Evolutionary conservation across 2,329 filamentous ascomycete genomes (phyloP), one percentile per base, ranked within the genome.

Genomic region (Calonectria henricotiae): DNA sequence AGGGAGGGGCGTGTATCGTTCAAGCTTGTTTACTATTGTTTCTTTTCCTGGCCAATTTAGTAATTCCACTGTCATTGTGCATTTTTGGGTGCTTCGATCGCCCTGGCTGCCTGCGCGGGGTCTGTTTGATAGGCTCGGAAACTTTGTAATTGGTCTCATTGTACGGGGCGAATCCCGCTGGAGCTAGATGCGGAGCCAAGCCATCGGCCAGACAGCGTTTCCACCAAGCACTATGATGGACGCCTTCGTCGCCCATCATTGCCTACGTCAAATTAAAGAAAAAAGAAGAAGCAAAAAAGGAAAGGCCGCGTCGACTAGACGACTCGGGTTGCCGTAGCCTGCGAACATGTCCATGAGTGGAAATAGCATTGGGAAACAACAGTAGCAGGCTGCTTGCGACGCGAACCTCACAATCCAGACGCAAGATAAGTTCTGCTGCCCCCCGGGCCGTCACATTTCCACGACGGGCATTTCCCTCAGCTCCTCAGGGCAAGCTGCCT

Each of bases 81-180:
- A 17, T 58, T 58, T 37, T 46, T 46, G 43, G 35, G 43, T 46
- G 43, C n/a, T 46, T 46, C 43, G 11, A 46, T 39, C 20, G 35
- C 39, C 12, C 20, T 25, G 51, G 51, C 35, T 11, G 51, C 51
- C 51, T 58, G 51, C 32, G 12, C 35, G 20, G n/a, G 12, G 49
- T 30, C 15, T 25, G 32, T 17, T 58, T 25, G 51, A 39, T 39
- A 39, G 51, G 51, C 51, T 58, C 51, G 32, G 32, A 37, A 39
- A 39, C 32, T 58, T 37, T 58, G 12, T 12, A 39, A 58, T 58
- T 35, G 35, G 51, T 39, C 51, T 58, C 51, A 58, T 58, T 32
- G 51, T 35, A 39, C 51, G n/a, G 51, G 12, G 51, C 51, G 51
- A 58, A 37, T 58, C 11, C 51, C 51, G 51, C 35, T 39, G 51